Evolutionary conservation across 2,329 filamentous ascomycete genomes (phyloP), one percentile per base, ranked within the genome.

Genomic region (Hypoxylon sp.): DNA sequence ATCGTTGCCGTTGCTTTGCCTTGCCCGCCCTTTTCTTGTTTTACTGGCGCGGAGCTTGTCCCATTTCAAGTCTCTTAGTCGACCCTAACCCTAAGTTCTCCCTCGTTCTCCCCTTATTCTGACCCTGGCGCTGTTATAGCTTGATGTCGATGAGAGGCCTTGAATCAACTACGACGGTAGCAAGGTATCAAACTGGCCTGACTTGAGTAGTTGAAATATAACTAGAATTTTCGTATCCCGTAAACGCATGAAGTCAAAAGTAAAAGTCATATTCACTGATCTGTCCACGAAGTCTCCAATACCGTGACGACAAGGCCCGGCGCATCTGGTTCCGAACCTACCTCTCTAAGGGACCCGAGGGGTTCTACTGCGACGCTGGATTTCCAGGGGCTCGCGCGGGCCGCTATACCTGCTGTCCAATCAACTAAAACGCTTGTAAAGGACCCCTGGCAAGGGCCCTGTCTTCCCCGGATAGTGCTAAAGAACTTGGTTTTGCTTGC

Each of bases 261-360:
- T 45, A 26, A 35, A n/a, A 43, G 26, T 31, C 43, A 56, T 49
- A 29, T 37, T 41, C 48, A 41, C 46, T 48, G 27, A 58, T 63
- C 51, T 63, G 60, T 55, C 47, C 24, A 49, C n/a, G n/a, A 37
- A 58, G 38, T n/a, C 49, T 17, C 24, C 27, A 31, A 18, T n/a
- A 20, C 21, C n/a, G 11, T 42, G 29, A n/a, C n/a, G n/a, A n/a
- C n/a, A n/a, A n/a, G n/a, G n/a, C n/a, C 47, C 62, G 59, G 62
- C 53, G 42, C 50, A 49, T 58, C 56, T 64, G 50, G 50, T 23
- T 64, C 62, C 62, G 62, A 58, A 45, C 27, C 38, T 31, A 6
- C 20, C 46, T 52, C 15, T 50, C 51, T 26, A 38, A 18, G 15
- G 43, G 31, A 29, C 38, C 20, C 31, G 47, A 10, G 27, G 37